Evolutionary conservation across 306 rosid genomes (phyloP).

Genomic region (Gastrolobium bilobum): DNA sequence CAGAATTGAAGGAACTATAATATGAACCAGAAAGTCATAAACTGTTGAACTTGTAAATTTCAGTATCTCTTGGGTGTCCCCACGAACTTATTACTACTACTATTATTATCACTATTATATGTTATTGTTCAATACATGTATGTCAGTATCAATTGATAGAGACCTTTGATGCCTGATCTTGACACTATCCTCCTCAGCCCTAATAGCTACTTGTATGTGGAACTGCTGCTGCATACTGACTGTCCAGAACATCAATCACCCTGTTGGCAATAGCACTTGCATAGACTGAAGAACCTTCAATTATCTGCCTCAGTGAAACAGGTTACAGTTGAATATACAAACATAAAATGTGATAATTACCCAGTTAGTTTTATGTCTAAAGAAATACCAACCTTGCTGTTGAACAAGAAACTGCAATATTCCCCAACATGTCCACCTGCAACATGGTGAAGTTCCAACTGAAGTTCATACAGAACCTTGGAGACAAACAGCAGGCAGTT

Average conservation of each 20-base stretch:
- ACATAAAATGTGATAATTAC: neutral
- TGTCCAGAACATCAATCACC: slow-evolving; percentile 74
- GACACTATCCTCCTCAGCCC: slow-evolving; percentile 2
- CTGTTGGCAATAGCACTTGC: slow-evolving; percentile 81
- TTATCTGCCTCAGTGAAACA: slow-evolving; percentile 59
- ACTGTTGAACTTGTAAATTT: slow-evolving; percentile 35
- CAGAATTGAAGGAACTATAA: slow-evolving; percentile 19
- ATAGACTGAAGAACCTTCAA: slow-evolving; percentile 77
- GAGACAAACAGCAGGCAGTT: slow-evolving; percentile 80
- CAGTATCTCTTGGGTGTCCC: slow-evolving; percentile 1
- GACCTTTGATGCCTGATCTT: slow-evolving; percentile 33
- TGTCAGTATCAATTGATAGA: slow-evolving; percentile 9
- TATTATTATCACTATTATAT: neutral
- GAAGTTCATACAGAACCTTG: slow-evolving; percentile 82
- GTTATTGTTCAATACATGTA: neutral
- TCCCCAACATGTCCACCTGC: slow-evolving; percentile 99
- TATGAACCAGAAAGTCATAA: slow-evolving; percentile 33
- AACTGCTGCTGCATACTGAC: slow-evolving; percentile 60
- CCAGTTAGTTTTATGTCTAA: slow-evolving; percentile 6
- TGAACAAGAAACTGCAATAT: slow-evolving; percentile 93
- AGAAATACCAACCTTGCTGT: slow-evolving; percentile 74
- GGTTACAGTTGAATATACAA: slow-evolving; percentile 20
- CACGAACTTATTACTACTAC: slow-evolving; percentile 32
- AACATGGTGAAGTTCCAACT: slow-evolving; percentile 88
- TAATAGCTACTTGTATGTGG: slow-evolving; percentile 51